Base-by-base conservation (phyloP, 1,284 basidiomycete species). In the Lentinula novae-zelandiae region DNA sequence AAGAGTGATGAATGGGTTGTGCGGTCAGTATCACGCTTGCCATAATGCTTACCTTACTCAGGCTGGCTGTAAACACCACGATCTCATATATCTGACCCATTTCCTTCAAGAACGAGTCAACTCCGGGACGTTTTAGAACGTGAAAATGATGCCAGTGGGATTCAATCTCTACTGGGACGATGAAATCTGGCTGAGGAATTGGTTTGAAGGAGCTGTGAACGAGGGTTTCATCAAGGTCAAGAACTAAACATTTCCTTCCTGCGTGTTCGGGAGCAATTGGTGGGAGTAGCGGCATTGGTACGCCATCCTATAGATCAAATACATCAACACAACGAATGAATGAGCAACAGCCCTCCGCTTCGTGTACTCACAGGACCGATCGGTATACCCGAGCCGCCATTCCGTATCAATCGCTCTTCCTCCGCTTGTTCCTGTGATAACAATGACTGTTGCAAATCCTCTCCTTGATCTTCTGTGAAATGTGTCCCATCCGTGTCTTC, bases 11-110 rank as follows among this genome's bases (percentile, higher is more conserved):
- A 53, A 40, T 42, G 56, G 62, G 55, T 50, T 52, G 63, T 36
- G 54, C 27, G 40, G 6, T 27, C 13, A 49, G 39, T n/a, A 13
- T 31, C 17, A 38, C 42, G 15, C 5, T n/a, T 40, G n/a, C 17
- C 20, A 12, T n/a, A 10, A 33, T 7, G 17, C 70, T 34, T 56
- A 93, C 93, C 82, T 99, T 99, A 82, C 93, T 95, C 62, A 99
- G 76, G 75, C 93, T 95, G 7, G 97, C 96, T 3, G 96, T 99
- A 74, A 99, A 99, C 10, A 99, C 93, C 36, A 99, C 97, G 57
- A 99, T 84, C 76, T 99, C 96, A 75, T 97, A 99, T 57, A 98
- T 88, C 74, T 97, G 92, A 46, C 97, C 96, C 97, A 99, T 99
- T 74, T 86, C 89, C 74, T 92, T 91, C 76, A 99, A 78, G 75